These are phyloP conservation scores for Erodium maritimum DNA, from an alignment of 345 rosid species.

Conservation along the genomic window DNA sequence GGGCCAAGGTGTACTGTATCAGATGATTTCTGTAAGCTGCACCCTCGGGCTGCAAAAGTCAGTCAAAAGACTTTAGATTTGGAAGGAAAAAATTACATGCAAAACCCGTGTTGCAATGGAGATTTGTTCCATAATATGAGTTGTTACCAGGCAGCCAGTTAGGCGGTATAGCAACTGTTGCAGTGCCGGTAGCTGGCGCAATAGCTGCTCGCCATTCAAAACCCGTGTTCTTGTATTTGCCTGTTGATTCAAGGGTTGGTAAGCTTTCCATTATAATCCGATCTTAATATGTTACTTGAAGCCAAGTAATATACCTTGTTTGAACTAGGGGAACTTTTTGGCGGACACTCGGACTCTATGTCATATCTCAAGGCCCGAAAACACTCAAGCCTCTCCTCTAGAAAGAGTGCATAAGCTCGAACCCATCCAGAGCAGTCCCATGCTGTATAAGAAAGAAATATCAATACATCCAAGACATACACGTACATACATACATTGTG, in stretches of 20 bases:
- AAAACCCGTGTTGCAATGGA: no score
- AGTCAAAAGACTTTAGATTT: no score
- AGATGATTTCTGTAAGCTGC: constrained; percentile 54
- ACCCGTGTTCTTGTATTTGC: constrained; percentile 48
- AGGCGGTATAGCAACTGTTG: constrained; percentile 90
- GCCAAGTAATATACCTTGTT: not conserved
- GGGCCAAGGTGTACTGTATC: constrained; percentile 63
- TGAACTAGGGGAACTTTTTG: constrained; percentile 31
- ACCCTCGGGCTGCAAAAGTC: constrained; percentile 66
- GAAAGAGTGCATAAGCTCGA: constrained; percentile 71
- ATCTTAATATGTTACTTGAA: no score
- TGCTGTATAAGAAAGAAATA: constrained; percentile 30
- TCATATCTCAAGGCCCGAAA: constrained; percentile 67
- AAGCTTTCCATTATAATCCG: no score
- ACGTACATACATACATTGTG: no score
- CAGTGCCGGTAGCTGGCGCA: constrained; percentile 80
- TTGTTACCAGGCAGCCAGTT: constrained; percentile 58
- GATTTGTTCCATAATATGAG: not conserved
- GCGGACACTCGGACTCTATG: constrained; percentile 69
- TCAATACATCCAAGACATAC: not conserved
- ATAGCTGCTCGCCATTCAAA: constrained; percentile 43
- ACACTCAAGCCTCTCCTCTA: constrained; percentile 90
- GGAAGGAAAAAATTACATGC: not conserved
- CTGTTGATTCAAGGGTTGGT: not conserved
- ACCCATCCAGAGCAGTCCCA: constrained; percentile 99